Base-by-base conservation (phyloP, 208 protist species). In the Naegleria fowleri region DNA sequence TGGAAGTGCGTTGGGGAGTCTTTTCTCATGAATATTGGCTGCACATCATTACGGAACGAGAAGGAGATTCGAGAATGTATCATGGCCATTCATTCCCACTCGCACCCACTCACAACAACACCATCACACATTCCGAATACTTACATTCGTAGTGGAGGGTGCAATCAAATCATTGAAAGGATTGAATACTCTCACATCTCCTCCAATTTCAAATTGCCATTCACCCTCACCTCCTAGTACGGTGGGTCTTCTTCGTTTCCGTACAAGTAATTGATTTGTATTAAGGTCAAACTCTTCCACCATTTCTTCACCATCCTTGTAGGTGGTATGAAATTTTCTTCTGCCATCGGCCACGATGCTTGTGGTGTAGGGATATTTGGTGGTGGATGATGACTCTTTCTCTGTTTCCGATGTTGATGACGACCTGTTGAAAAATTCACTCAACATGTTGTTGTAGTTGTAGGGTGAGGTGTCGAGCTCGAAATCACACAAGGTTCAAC, bases 241-340 rank as follows among this genome's bases (percentile, higher is more conserved):
- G 59, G 94, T 97, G 36, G 93, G 94, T 41, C 16, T 93, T 15
- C 97, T 95, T 4, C 92, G 90, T 93, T 98, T 98, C 22, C 97
- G 93, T 48, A 98, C 91, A 22, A 98, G 93, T 88, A 98, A 94
- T 59, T 96, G 93, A 89, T 98, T 97, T 0, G 95, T 98, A 75
- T 97, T 95, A 39, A 98, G 92, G 83, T 98, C 97, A 90, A 95
- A 98, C 93, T 98, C 97, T 93, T 98, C 97, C 0, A 98, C 89
- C 93, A 98, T 92, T 92, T 98, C 97, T 15, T 91, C 93, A 0
- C 95, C 96, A 92, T 98, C 96, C 19, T 94, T 95, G 86, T 96
- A 97, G 58, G 95, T 97, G 48, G 95, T 97, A 79, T 96, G 97
- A 58, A 98, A 94, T 41, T 95, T 96, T 85, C 94, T 95, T 6